Conservation (phyloP, 2,329 filamentous ascomycete species). For the Penicillium psychrosexuale region DNA sequence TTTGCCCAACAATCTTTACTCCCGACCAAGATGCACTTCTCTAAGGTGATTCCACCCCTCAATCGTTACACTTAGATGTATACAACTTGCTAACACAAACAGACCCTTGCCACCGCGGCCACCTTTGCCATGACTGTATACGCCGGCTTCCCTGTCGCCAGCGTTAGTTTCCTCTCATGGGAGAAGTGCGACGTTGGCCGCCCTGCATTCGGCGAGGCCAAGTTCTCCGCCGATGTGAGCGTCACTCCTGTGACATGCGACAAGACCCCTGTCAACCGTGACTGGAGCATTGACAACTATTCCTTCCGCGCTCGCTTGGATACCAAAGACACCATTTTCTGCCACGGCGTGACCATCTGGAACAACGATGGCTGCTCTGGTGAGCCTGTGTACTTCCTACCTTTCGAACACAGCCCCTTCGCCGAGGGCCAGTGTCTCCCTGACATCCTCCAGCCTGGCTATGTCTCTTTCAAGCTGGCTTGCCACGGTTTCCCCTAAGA, state of each 20-base stretch:
- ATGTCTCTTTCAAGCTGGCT: slow-evolving; percentile 19
- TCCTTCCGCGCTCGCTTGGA: slow-evolving; percentile 18
- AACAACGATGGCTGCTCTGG: slow-evolving; percentile 24
- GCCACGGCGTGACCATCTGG: slow-evolving; percentile 20
- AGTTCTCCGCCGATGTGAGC: slow-evolving; percentile 10
- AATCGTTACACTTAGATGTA: not conserved
- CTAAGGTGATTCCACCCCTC: slow-evolving; percentile 11
- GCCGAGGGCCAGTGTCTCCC: slow-evolving; percentile 18
- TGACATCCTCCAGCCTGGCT: slow-evolving; percentile 18
- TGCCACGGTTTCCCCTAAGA: slow-evolving; percentile 9
- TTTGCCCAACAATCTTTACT: not conserved
- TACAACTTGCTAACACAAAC: not conserved
- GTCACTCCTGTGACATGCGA: slow-evolving; percentile 21
- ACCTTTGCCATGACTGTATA: slow-evolving; percentile 18
- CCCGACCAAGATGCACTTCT: slow-evolving; percentile 21
- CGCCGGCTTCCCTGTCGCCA: slow-evolving; percentile 20
- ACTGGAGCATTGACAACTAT: slow-evolving; percentile 23
- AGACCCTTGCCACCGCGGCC: slow-evolving; percentile 21
- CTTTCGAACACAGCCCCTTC: slow-evolving; percentile 14
- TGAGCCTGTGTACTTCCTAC: slow-evolving; percentile 14
- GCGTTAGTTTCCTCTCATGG: slow-evolving; percentile 22
- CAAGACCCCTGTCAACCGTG: slow-evolving; percentile 19
- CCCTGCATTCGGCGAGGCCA: slow-evolving; percentile 15
- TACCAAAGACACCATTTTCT: slow-evolving; percentile 20
- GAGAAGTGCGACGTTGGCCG: slow-evolving; percentile 18